Percentiles rank a stretch among this genome's conserved stretches.
These are phyloP conservation scores for Pseudocercospora crystallina DNA, from an alignment of 2,329 filamentous ascomycete species.

Conservation along the genomic window DNA sequence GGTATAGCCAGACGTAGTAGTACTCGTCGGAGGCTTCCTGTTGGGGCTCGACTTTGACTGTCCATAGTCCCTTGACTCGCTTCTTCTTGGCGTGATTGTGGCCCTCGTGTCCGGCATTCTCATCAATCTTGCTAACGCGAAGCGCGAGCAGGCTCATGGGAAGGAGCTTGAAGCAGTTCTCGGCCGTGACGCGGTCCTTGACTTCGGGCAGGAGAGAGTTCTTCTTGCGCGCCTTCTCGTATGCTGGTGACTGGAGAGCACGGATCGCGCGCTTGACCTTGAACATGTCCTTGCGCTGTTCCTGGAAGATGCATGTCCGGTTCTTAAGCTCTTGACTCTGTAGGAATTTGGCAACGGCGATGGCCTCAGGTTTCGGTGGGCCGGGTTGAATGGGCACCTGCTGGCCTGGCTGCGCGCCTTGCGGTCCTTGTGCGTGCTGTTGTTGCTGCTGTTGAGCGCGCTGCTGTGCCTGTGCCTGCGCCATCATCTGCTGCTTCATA, in stretches of 20 bases:
- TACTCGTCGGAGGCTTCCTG: constrained; percentile 83
- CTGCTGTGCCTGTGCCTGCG: constrained; percentile 53
- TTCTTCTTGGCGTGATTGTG: constrained; percentile 75
- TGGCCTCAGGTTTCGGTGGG: constrained; percentile 82
- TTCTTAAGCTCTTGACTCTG: constrained; percentile 81
- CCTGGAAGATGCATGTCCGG: constrained; percentile 88
- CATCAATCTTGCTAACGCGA: constrained; percentile 79
- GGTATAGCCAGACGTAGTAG: constrained; percentile 97
- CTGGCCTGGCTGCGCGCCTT: constrained; percentile 49
- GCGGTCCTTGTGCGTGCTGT: constrained; percentile 38
- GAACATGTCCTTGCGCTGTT: constrained; percentile 98
- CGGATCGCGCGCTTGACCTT: constrained; percentile 95
- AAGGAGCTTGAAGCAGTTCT: constrained; percentile 92
- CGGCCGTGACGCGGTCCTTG: constrained; percentile 81
- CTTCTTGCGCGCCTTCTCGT: constrained; percentile 84
- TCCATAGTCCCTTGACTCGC: constrained; percentile 94
- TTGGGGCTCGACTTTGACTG: constrained; percentile 90
- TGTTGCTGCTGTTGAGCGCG: constrained; percentile 36
- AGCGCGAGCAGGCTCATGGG: constrained; percentile 92
- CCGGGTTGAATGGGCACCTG: constrained; percentile 70
- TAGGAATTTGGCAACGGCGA: constrained; percentile 87
- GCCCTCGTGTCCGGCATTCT: constrained; percentile 72
- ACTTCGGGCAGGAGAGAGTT: constrained; percentile 86
- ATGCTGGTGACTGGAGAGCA: constrained; percentile 82
- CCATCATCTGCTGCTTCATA: constrained; percentile 54